Base-by-base conservation (phyloP, 1,284 basidiomycete genomes). In the Boletellus deceptivus region DNA sequence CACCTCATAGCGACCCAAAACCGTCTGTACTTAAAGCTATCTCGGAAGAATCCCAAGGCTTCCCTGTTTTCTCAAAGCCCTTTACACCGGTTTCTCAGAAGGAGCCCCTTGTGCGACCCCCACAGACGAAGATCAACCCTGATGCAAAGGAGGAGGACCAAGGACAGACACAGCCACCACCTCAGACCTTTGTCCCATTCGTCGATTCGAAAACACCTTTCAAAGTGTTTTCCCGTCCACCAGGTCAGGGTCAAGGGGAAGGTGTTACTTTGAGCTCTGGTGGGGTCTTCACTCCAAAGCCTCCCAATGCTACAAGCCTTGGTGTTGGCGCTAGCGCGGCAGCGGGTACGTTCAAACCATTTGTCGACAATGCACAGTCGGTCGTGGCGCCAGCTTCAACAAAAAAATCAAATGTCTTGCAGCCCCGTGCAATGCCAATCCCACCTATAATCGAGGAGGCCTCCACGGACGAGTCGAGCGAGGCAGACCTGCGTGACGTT, bases 211-310 rank as follows among this genome's bases (percentile, higher is more conserved):
- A 75, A 53, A 77, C 80, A 10, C 82, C 84, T 3, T 84, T 84
- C 71, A 86, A 81, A 57, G 87, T 89, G 18, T 88, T 88, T 67
- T 86, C 80, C 54, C 76, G 83, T 27, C 86, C 86, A 13, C 80
- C 31, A 64, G 76, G 53, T 41, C 64, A 62, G 38, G 53, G 53
- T 37, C 75, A 75, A 43, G 67, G 70, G 27, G 70, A 72, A 40
- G 76, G 72, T 54, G 62, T 64, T 5, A 39, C 40, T 37, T 33
- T 43, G 4, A 50, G 54, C 31, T 24, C 52, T 20, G 41, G 48
- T 11, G 50, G 51, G 25, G 63, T 67, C 9, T 75, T 76, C 52
- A 75, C 75, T 14, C 77, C 76, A 14, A 78, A 78, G 53, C 72
- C 70, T n/a, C 64, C 72, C 29, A 57, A 53, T 33, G 52, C 37